Evolutionary conservation across 2,329 filamentous ascomycete genomes (phyloP).

Genomic region (Chalara sp.): DNA sequence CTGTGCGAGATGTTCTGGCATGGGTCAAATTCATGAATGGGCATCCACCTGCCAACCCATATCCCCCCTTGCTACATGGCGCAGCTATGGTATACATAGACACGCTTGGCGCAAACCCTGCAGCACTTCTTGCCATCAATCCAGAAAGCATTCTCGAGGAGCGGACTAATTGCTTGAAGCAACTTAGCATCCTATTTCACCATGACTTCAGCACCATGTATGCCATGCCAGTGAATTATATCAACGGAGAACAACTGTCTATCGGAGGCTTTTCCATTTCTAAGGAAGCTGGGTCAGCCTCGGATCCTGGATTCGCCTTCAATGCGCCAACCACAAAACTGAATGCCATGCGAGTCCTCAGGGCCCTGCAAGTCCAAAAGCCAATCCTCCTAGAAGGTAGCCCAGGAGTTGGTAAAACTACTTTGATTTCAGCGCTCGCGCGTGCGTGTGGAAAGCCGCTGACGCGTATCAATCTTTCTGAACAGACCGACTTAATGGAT

Average conservation of each 20-base stretch:
- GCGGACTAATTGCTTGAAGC: constrained; percentile 63
- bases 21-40: constrained; percentile 91
- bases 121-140: constrained; percentile 72
- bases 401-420: constrained; percentile 97
- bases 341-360: constrained; percentile 85
- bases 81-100: constrained; percentile 95
- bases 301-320: constrained; percentile 65
- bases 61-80: constrained; percentile 65
- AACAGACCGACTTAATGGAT: constrained; percentile 97
- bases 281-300: constrained; percentile 40
- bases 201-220: constrained; percentile 62
- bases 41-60: constrained; percentile 32
- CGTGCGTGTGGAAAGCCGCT: constrained; percentile 72
- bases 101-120: constrained; percentile 89
- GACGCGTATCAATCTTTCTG: constrained; percentile 92
- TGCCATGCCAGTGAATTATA: constrained; percentile 51
- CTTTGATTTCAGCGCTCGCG: constrained; percentile 79
- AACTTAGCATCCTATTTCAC: constrained; percentile 61
- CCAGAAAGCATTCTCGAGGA: constrained; percentile 64
- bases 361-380: constrained; percentile 82
- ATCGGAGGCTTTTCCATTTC: constrained; percentile 71
- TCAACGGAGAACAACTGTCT: constrained; percentile 47
- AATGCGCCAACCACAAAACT: constrained; percentile 82
- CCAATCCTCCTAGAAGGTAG: constrained; percentile 93
- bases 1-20: constrained; percentile 83